Conservation (phyloP, 2,329 filamentous ascomycete species). For the Beauveria varroae region DNA sequence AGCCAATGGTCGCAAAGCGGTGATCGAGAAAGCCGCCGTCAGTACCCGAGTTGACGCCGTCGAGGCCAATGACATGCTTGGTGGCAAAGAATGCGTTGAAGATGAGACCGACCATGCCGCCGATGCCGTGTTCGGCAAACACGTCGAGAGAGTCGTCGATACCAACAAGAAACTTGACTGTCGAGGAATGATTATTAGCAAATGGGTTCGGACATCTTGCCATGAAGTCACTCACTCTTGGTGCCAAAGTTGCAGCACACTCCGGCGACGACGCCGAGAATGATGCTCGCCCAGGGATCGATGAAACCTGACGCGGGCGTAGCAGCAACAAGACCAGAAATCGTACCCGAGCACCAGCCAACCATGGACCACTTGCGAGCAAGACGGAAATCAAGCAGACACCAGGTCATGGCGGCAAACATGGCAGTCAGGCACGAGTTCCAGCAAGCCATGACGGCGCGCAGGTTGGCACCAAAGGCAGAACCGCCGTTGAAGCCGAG, state of each 20-base stretch:
- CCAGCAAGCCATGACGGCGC: constrained; percentile 95
- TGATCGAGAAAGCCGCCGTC: constrained; percentile 68
- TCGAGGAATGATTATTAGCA: constrained; percentile 11
- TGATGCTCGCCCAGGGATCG: constrained; percentile 58
- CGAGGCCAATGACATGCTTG: constrained; percentile 64
- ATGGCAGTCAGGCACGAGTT: constrained; percentile 91
- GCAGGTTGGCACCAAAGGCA: constrained; percentile 85
- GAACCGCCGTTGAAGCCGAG: constrained; percentile 98
- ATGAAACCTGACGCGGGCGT: constrained; percentile 64
- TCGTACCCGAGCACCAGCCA: constrained; percentile 65
- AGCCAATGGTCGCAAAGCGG: constrained; percentile 67
- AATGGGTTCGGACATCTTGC: too few relatives aligned
- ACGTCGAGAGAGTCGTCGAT: constrained; percentile 68
- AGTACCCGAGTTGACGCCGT: constrained; percentile 64
- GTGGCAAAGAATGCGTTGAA: constrained; percentile 69
- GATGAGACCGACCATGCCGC: constrained; percentile 60
- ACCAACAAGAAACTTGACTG: constrained; percentile 52
- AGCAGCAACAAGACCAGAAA: constrained; percentile 63
- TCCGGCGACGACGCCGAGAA: constrained; percentile 60
- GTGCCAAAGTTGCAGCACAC: constrained; percentile 61
- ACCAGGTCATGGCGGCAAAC: constrained; percentile 90
- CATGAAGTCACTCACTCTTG: too few relatives aligned
- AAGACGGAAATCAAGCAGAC: constrained; percentile 88
- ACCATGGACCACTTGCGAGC: constrained; percentile 87
- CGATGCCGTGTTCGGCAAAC: constrained; percentile 63